Evolutionary conservation across 1,284 basidiomycete genomes (phyloP), one percentile per base, ranked within the genome.

Genomic region (Ceratobasidium sp.): DNA sequence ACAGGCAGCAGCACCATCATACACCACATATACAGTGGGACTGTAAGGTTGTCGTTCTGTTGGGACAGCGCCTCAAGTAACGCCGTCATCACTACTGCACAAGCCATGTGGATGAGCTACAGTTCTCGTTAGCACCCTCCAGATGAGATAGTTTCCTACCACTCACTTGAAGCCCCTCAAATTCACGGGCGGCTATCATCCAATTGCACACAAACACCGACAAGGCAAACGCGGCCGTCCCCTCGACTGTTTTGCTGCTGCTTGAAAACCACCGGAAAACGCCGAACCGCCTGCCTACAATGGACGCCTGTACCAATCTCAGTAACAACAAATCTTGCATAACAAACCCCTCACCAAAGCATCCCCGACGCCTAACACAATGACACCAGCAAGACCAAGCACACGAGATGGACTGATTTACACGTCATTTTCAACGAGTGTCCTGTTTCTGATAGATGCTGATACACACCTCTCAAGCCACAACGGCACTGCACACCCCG

Each of bases 31-130:
- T 92, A 96, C 81, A 96, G 82, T 26, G 95, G 95, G 74, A 97
- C 82, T 41, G 94, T 94, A 76, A 98, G 84, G 80, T 98, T 98
- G 82, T 98, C 96, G 81, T 98, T 98, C 82, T 98, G 96, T 78
- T 91, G 90, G 23, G 92, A 94, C 72, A 95, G 82, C 18, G 94
- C 96, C 82, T 98, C 96, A 76, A 98, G 85, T 64, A 93, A 80
- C 1, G 90, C 89, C 1, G 91, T 86, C 69, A 93, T 80, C 16
- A 82, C 81, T 23, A 90, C 86, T n/a, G 91, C 87, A 54, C 67
- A 71, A 5, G 54, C 67, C 67, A 78, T 35, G 46, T 71, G 55
- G 9, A 1, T 26, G 18, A 61, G 44, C 67, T 69, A 38, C 52
- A 26, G 6, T 30, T 4, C 8, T 18, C 3, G 52, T 54, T 23